Base-by-base conservation (phyloP, 371 early-diverging fungal genomes). In the Mucor ambiguus region DNA sequence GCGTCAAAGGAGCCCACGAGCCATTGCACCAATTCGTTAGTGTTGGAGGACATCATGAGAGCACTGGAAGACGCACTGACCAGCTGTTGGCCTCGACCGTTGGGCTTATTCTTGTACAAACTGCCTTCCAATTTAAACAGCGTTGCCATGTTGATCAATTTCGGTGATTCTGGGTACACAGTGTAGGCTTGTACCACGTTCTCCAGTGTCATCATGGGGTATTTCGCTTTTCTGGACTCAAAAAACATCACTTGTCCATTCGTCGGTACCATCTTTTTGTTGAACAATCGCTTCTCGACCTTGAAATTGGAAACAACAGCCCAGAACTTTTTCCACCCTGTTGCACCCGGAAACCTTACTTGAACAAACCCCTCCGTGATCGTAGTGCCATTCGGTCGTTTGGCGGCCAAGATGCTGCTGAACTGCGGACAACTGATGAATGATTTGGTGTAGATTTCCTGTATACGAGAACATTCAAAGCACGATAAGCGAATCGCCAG, bases 371-470 rank as follows among this genome's bases (percentile, higher is more conserved):
- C 88, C 41, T 57, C 60, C 24, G 63, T 63, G 33, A 20, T 32
- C 14, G n/a, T 61, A 2, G 30, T 29, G 6, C 18, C 30, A 8
- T 30, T 29, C 6, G 20, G 10, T 33, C 26, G 22, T 22, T 30
- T 49, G 12, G 32, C 4, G 33, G 22, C 29, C 30, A 61, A 14
- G 3, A 48, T 20, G 29, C n/a, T 46, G 12, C 14, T 56, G 33
- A 60, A 69, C 29, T 61, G 64, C 26, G 76, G 77, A 20, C 73
- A 85, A 41, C 76, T 74, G 49, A 93, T 63, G n/a, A 92, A 73
- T 1, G 81, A 81, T 12, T 81, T 75, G 8, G 93, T 91, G 67
- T 92, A 93, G 58, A 88, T 85, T 74, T 93, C 93, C 58, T 93
- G 90, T 12, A 94, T 79, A 57, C 88, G 83, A 22, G 91, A 76